Conservation (phyloP, 140 eudicot species). For the Artemisia princeps region DNA sequence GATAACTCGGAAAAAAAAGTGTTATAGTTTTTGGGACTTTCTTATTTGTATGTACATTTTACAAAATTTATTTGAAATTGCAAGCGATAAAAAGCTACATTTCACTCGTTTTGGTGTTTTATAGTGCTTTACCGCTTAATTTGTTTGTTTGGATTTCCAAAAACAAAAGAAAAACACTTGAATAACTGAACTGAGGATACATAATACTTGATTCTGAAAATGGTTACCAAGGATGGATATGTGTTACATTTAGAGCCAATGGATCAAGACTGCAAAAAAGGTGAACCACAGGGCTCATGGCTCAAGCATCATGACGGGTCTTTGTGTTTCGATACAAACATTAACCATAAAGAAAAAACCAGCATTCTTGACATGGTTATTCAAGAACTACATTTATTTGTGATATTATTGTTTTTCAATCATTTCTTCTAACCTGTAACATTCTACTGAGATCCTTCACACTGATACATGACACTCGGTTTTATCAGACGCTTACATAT, state of each 20-base stretch:
- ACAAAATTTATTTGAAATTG: too few relatives aligned
- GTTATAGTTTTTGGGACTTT: too few relatives aligned
- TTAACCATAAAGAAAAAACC: neutral
- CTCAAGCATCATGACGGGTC: neutral
- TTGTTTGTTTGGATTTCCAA: too few relatives aligned
- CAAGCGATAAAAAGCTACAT: too few relatives aligned
- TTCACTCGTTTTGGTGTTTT: too few relatives aligned
- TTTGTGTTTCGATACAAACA: neutral
- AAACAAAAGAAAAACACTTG: too few relatives aligned
- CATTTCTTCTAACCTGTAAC: constrained; percentile 19
- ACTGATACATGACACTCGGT: constrained; percentile 41
- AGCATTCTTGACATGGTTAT: constrained; percentile 19
- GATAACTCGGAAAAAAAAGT: too few relatives aligned
- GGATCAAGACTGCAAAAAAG: neutral
- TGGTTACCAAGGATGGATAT: too few relatives aligned
- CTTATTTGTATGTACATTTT: too few relatives aligned
- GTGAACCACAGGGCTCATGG: neutral
- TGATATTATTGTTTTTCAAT: neutral
- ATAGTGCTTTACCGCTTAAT: too few relatives aligned
- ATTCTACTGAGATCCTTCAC: constrained; percentile 34
- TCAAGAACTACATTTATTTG: constrained; percentile 19
- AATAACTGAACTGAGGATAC: neutral
- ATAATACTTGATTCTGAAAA: neutral
- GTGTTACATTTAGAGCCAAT: neutral
- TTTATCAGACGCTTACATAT: constrained; percentile 44